phyloP scores from a whole-genome alignment of 129 eudicot genomes.

The Daucus carota region DH1_v3.0 NC_030388.2:15387501-15388000 shows the following conservation, averaged over 20 bases:
- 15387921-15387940: slow-evolving; percentile 74
- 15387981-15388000: slow-evolving; percentile 74
- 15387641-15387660: slow-evolving; percentile 41
- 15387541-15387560: slow-evolving; percentile 1
- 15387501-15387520: slow-evolving; percentile 14
- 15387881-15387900: slow-evolving; percentile 92
- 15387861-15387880: slow-evolving; percentile 82
- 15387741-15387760: slow-evolving; percentile 85
- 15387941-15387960: slow-evolving; percentile 91
- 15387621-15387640: slow-evolving; percentile 38
- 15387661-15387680: slow-evolving; percentile 91
- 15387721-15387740: slow-evolving; percentile 86
- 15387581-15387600: neutral
- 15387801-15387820: slow-evolving; percentile 87
- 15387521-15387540: neutral
- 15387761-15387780: slow-evolving; percentile 97
- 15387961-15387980: slow-evolving; percentile 68
- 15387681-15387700: slow-evolving; percentile 90
- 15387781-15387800: slow-evolving; percentile 75
- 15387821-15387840: slow-evolving; percentile 72
- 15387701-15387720: slow-evolving; percentile 84
- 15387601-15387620: neutral
- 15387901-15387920: slow-evolving; percentile 58
- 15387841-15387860: slow-evolving; percentile 86
- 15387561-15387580: neutral